Percentiles rank a stretch among this genome's conserved stretches.
These are phyloP conservation scores for Aspergillus heteromorphus DNA, from an alignment of 495 filamentous ascomycete species.

Conservation along the genomic window DNA sequence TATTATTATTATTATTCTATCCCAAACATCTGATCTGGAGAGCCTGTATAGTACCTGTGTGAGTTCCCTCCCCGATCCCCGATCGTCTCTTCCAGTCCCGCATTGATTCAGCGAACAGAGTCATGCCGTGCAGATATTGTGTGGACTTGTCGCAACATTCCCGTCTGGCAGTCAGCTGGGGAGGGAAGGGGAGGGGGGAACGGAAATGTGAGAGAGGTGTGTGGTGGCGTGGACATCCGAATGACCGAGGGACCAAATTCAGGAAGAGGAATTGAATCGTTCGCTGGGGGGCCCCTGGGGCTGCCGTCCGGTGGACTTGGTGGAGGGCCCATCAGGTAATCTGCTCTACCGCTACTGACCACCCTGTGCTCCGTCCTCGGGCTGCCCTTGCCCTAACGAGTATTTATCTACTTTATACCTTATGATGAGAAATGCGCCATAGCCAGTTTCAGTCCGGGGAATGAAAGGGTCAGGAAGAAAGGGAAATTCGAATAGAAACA, in stretches of 20 bases:
- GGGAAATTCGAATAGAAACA: neutral
- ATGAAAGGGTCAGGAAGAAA: neutral
- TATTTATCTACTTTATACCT: no score
- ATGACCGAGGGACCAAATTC: conserved; percentile 1
- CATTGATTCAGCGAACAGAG: no score
- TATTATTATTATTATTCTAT: neutral
- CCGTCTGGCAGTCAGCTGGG: neutral
- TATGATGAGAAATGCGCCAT: no score
- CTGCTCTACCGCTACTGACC: neutral
- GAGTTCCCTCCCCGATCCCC: no score
- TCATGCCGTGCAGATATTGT: neutral
- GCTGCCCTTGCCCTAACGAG: no score
- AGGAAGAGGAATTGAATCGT: conserved; percentile 16
- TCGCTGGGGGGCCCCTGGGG: conserved; percentile 11
- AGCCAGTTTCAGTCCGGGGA: neutral
- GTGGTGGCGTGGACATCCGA: neutral
- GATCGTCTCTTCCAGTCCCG: no score
- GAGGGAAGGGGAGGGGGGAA: neutral
- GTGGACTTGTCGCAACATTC: neutral
- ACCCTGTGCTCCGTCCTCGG: neutral
- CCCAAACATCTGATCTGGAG: neutral
- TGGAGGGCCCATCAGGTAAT: conserved; percentile 7
- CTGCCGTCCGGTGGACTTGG: conserved; percentile 9
- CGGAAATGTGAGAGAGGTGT: neutral
- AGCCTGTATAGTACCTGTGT: neutral